Evolutionary conservation across 306 rosid species (phyloP).

Genomic region (Cicer pinnatifidum): DNA sequence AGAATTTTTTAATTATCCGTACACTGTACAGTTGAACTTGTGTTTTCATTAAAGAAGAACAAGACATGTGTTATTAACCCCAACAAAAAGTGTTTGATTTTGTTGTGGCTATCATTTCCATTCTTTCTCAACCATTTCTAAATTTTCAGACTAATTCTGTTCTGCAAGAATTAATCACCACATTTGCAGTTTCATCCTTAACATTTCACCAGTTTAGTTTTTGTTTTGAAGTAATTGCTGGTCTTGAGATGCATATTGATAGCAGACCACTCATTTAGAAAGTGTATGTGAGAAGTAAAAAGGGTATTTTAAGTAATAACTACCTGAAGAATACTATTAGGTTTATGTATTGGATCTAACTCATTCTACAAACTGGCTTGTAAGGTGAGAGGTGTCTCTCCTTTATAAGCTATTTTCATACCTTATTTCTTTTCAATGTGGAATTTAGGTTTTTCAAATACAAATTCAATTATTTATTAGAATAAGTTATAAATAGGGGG

Average conservation of each 20-base stretch:
- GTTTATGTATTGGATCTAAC: too few species aligned
- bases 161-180: slow-evolving; percentile 16
- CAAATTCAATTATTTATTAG: neutral
- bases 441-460: too few species aligned
- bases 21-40: slow-evolving; percentile 22
- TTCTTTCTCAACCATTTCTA: slow-evolving; percentile 34
- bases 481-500: neutral
- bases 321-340: neutral
- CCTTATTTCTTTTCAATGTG: too few species aligned
- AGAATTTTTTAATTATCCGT: slow-evolving; percentile 1
- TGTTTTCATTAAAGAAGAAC: slow-evolving; percentile 21
- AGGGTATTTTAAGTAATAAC: neutral
- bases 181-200: slow-evolving; percentile 30
- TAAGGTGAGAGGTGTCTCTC: too few species aligned
- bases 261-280: neutral
- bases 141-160: slow-evolving; percentile 25
- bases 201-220: slow-evolving; percentile 13
- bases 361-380: too few species aligned
- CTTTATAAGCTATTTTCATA: too few species aligned
- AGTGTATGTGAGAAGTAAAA: neutral
- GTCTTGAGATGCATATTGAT: slow-evolving; percentile 30
- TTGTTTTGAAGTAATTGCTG: slow-evolving; percentile 28
- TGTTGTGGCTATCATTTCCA: slow-evolving; percentile 1
- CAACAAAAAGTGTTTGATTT: slow-evolving; percentile 3
- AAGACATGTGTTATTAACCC: slow-evolving; percentile 8